Evolutionary conservation across 1,284 basidiomycete species (phyloP).

Genomic region (Pseudozyma flocculosa): DNA sequence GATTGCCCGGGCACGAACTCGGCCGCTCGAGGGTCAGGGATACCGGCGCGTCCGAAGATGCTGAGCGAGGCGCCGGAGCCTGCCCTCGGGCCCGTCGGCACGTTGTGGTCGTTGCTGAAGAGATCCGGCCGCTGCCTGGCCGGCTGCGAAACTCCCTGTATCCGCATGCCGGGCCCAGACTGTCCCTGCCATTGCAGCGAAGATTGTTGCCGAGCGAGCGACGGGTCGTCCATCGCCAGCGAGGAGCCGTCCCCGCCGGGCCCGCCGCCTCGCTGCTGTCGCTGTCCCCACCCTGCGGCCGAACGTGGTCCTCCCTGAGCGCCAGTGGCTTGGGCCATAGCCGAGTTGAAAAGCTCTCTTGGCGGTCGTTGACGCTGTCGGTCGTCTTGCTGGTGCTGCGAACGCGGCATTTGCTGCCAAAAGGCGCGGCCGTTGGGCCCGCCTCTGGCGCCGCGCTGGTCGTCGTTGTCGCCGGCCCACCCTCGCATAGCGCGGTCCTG

Average conservation of each 20-base stretch:
- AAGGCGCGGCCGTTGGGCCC: neutral
- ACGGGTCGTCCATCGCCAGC: neutral
- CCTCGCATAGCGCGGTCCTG: too few species aligned
- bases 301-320: too few species aligned
- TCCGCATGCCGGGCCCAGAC: neutral
- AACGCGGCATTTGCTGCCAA: too few species aligned
- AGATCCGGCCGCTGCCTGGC: neutral
- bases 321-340: too few species aligned
- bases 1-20: slow-evolving; percentile 40
- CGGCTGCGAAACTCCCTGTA: neutral
- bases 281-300: too few species aligned
- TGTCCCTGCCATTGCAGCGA: neutral
- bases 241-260: neutral
- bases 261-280: slow-evolving; percentile 1
- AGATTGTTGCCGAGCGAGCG: neutral
- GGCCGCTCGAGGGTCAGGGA: slow-evolving; percentile 51
- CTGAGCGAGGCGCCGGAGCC: slow-evolving; percentile 9
- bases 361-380: too few species aligned
- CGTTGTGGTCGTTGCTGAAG: too few species aligned
- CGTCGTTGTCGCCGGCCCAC: too few species aligned
- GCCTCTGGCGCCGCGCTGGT: neutral
- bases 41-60: slow-evolving; percentile 47
- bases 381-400: too few species aligned
- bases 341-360: too few species aligned
- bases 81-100: neutral